Base-by-base conservation (phyloP, 1,139 yeast genomes). In the Geotrichum reessii region DNA sequence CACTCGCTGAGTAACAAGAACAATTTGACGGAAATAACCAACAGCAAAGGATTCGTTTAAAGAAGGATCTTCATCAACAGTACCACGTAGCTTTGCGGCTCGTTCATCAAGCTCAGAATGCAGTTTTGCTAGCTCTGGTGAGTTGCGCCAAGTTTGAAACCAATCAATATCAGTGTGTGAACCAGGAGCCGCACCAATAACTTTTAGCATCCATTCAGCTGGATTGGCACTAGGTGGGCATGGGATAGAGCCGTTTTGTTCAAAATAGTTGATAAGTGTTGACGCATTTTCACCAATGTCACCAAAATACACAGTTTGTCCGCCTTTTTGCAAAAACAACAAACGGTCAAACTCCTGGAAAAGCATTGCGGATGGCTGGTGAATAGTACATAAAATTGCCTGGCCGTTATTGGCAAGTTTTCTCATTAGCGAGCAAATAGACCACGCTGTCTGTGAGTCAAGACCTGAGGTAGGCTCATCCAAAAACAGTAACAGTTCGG, bases 401-500 rank as follows among this genome's bases (percentile, higher is more conserved):
- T 87, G 95, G 27, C 95, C 95, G 64, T 84, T 84, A 69, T 82
- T 78, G 22, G 93, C 87, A 59, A 87, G 78, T 70, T 84, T 85
- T 72, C 88, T 81, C 81, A 87, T 81, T 71, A 87, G 77, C 69
- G 84, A 83, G 71, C 89, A 84, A 67, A 87, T 83, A 24, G 93
- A 83, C 95, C 95, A 87, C 7, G 96, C 95, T 58, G 96, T 86
- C 73, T 89, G 96, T 22, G 96, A 88, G 71, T 90, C 96, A 65
- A 90, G 78, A 69, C 97, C 96, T 5, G 96, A 89, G 27, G 97
- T 90, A 9, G 96, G 96, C 71, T 90, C 97, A 74, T 90, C 97
- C 68, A 90, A 78, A 73, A 90, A 90, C 59, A 90, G 76, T 62
- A 90, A 76, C 60, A 90, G 77, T 64, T 86, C 85, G 3, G 97